Evolutionary conservation across 1,284 basidiomycete species (phyloP), one percentile per base, ranked within the genome.

Genomic region (Ustilago tritici): DNA sequence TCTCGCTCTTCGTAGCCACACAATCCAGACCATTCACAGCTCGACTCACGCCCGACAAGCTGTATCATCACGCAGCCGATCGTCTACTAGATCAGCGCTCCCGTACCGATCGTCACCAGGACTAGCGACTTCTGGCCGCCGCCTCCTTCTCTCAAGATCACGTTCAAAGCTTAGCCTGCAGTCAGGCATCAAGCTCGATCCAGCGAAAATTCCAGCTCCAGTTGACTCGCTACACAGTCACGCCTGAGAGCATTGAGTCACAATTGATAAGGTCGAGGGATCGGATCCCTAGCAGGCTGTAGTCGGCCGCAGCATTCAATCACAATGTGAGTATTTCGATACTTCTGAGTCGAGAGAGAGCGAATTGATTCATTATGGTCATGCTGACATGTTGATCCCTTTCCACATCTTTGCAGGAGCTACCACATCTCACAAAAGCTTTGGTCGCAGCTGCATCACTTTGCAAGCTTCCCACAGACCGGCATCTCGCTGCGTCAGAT

Each of bases 401-500:
- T 11, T 11, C 1, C 28, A 28, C 56, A 15, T 57, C 7, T 31
- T 10, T 9, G 14, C 66, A 82, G 72, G 81, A 74, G 76, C 50
- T 85, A 84, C 65, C 64, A 81, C 5, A 85, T 86, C 57, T 75
- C 83, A 17, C 76, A 69, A 50, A 80, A 81, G 72, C 61, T 83
- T 60, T 84, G 84, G 84, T 72, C 71, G 56, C 78, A 84, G 67
- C 76, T 86, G 38, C 75, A 82, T 50, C 81, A 83, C 62, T 86
- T 84, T 70, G 83, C 85, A n/a, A 73, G 74, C 40, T 86, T 84
- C 65, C 82, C 82, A 35, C 85, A 85, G 59, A 84, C 83, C 3
- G 84, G 83, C 66, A 83, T 86, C 65, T 83, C 81, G 54, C 79
- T 86, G n/a, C 76, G 84, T 15, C 84, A 86, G 64, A 86, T 86